Percentiles rank a stretch among this genome's conserved stretches.
These are phyloP conservation scores for Tephrocybe sp. DNA, from an alignment of 768 basidiomycete species.

Conservation along the genomic window DNA sequence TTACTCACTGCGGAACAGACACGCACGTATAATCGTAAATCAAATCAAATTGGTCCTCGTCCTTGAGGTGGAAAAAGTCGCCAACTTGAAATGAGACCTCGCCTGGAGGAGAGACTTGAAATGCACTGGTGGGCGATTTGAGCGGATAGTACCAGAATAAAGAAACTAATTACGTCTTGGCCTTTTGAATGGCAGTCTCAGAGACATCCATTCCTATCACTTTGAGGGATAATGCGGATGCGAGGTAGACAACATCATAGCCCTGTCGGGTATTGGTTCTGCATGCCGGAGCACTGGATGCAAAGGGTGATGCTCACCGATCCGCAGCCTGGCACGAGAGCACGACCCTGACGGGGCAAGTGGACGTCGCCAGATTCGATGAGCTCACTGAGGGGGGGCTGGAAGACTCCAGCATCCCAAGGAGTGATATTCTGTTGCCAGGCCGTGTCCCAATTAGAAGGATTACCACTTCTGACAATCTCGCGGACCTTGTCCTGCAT, in stretches of 20 bases:
- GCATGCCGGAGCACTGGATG: neutral
- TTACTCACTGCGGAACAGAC: neutral
- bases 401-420: conserved; percentile 57
- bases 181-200: conserved; percentile 46
- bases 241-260: conserved; percentile 57
- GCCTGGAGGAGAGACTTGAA: conserved; percentile 16
- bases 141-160: neutral
- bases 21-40: conserved; percentile 65
- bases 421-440: conserved; percentile 50
- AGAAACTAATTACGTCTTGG: conserved; percentile 30
- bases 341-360: conserved; percentile 37
- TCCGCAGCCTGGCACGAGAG: conserved; percentile 48
- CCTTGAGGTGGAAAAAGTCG: conserved; percentile 54
- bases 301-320: conserved; percentile 21
- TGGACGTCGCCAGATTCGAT: conserved; percentile 42
- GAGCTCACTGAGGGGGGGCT: conserved; percentile 54
- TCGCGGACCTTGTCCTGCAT: conserved; percentile 12
- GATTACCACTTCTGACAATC: conserved; percentile 22
- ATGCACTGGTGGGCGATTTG: neutral
- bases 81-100: conserved; percentile 35
- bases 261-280: conserved; percentile 35
- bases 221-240: conserved; percentile 43
- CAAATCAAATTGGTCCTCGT: conserved; percentile 44
- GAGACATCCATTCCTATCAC: conserved; percentile 57
- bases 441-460: conserved; percentile 24